phyloP scores from a whole-genome alignment of 805 yeast genomes.

The Teunomyces funiuensis region DNA sequence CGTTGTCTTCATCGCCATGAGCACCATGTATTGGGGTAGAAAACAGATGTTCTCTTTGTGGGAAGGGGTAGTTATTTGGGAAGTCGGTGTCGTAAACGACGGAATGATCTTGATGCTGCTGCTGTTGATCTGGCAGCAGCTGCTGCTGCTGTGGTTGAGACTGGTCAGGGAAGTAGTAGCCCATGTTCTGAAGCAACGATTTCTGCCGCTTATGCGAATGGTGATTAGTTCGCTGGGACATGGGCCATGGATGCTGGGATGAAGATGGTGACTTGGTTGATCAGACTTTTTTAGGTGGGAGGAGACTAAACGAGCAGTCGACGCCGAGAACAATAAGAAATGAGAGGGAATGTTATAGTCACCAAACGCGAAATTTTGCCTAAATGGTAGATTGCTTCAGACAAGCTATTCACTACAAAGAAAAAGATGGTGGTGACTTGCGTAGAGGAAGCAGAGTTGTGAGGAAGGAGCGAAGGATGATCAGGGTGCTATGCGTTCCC shows the following conservation, averaged over 20 bases:
- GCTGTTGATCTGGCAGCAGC: constrained; percentile 6
- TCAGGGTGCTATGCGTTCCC: no score
- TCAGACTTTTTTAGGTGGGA: constrained; percentile 4
- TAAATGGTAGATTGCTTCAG: no score
- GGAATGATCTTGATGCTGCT: no score
- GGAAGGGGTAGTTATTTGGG: constrained; percentile 19
- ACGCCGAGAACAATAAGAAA: constrained; percentile 3
- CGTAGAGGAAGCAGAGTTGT: no score
- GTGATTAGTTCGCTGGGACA: constrained; percentile 8
- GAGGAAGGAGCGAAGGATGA: no score
- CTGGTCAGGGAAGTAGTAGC: constrained; percentile 24
- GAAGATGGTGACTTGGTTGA: not conserved
- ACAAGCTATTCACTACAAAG: no score
- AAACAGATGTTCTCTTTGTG: constrained; percentile 10
- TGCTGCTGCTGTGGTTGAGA: constrained; percentile 8
- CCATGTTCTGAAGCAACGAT: constrained; percentile 31
- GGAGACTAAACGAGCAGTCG: constrained; percentile 4
- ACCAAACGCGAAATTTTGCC: constrained; percentile 2
- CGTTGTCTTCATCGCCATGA: constrained; percentile 4
- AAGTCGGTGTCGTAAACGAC: constrained; percentile 10
- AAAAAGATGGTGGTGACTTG: no score
- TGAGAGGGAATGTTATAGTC: constrained; percentile 6
- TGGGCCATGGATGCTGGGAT: constrained; percentile 4
- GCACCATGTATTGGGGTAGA: constrained; percentile 6
- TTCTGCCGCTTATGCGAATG: constrained; percentile 39